Evolutionary conservation across 257 asterid species (phyloP), one percentile per base, ranked within the genome.

Genomic region (Jacaranda copaia): DNA sequence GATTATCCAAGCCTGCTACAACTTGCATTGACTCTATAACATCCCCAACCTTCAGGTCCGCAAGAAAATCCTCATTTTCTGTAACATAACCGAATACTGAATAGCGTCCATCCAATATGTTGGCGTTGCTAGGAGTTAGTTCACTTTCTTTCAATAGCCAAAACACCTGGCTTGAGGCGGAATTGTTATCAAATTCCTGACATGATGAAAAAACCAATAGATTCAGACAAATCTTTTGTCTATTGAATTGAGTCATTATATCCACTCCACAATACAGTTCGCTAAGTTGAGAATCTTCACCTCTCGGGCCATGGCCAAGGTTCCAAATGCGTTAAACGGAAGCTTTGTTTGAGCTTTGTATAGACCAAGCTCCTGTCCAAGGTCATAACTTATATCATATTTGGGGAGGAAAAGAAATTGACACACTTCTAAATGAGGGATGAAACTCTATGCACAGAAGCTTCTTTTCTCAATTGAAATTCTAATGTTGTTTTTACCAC

Each of bases 271-370:
- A 1, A n/a, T 11, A 14, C 68, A 39, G 57, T 49, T 8, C 18
- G 25, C 43, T 7, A 32, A 68, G 79, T 79, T 35, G 18, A 75
- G 63, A 66, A 45, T 19, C 73, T 83, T 89, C 79, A 93, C 99
- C 64, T 96, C 99, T 82, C 99, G 84, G 59, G 99, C 99, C 98
- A 93, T 93, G 64, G 98, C 97, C 99, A 96, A 90, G 65, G 98
- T 96, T 75, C 98, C 99, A 66, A 96, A 96, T 43, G 99, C 99
- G 83, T 96, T 96, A 70, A 96, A 96, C 3, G 99, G 98, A 75
- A 96, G 97, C 86, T 71, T 91, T 20, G 97, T 96, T 86, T 96
- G 99, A 78, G 99, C 98, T 87, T 96, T 96, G 91, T 93, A 96
- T 39, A 96, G 89, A 79, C 99, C 99, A 55, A 93, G 92, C 14